phyloP scores from a whole-genome alignment of 2,329 filamentous ascomycete species.

The Diaporthe aspalathi region DNA sequence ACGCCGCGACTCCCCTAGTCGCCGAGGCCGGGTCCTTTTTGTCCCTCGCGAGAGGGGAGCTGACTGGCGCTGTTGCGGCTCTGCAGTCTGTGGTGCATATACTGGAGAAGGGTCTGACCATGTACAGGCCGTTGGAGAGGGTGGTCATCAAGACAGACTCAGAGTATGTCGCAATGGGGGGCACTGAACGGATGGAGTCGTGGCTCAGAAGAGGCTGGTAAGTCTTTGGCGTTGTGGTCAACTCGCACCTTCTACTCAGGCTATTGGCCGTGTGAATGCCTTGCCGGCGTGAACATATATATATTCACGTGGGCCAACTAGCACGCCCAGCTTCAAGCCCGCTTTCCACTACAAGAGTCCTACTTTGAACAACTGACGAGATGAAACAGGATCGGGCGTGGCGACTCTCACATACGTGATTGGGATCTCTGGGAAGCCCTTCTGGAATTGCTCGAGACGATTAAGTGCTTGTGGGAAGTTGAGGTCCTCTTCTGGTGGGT shows the following conservation, averaged over 20 bases:
- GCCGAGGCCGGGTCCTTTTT: background rate
- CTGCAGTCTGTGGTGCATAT: background rate
- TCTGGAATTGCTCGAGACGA: background rate
- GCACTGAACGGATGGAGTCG: background rate
- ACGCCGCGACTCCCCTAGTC: background rate
- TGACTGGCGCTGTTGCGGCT: background rate
- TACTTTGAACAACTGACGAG: background rate
- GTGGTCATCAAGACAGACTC: constrained; percentile 33
- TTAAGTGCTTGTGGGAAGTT: background rate
- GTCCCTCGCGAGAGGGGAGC: background rate
- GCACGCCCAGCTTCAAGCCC: background rate
- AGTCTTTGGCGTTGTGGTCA: background rate
- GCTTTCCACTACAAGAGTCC: background rate
- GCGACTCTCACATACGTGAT: constrained; percentile 1
- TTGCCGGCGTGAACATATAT: background rate
- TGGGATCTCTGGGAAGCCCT: constrained; percentile 20
- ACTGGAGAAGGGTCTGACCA: background rate
- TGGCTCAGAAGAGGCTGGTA: constrained; percentile 14
- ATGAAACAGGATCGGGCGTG: background rate
- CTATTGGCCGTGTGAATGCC: no score
- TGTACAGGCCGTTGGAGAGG: background rate
- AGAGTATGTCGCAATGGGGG: background rate
- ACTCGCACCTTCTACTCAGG: no score
- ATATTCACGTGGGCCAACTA: background rate
- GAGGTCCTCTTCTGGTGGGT: constrained; percentile 33